Percentiles rank a stretch among this genome's conserved stretches.
Conservation (phyloP, 2,329 filamentous ascomycete genomes). For the Fusarium dlaminii region DNA sequence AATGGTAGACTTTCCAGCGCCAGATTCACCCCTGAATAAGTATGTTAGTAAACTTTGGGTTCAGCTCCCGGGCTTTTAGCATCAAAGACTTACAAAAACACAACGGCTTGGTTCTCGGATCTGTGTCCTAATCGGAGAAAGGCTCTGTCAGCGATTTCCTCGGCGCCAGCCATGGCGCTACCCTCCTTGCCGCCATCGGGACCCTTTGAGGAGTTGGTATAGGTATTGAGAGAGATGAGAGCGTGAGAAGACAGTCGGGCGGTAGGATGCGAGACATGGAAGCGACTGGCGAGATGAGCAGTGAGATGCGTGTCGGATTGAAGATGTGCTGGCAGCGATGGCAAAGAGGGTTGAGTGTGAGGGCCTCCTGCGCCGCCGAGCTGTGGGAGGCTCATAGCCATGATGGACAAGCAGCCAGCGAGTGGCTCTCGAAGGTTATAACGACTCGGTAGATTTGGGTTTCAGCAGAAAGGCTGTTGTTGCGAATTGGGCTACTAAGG, state of each 20-base stretch:
- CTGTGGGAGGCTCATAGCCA: slow-evolving; percentile 68
- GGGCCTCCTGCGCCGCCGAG: slow-evolving; percentile 64
- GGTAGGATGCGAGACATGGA: slow-evolving; percentile 90
- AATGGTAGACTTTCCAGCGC: slow-evolving; percentile 94
- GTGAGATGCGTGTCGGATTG: slow-evolving; percentile 83
- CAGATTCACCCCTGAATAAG: slow-evolving; percentile 82
- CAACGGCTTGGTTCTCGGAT: slow-evolving; percentile 90
- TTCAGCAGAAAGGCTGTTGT: slow-evolving; percentile 1
- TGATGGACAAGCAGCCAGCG: slow-evolving; percentile 54
- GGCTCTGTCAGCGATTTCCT: slow-evolving; percentile 88
- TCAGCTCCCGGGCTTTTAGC: background rate
- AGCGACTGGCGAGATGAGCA: slow-evolving; percentile 85
- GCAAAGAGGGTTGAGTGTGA: slow-evolving; percentile 86
- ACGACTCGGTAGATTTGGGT: slow-evolving; percentile 15
- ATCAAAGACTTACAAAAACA: slow-evolving; percentile 78
- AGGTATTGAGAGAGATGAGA: slow-evolving; percentile 92
- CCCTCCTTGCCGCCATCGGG: slow-evolving; percentile 91
- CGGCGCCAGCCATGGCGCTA: slow-evolving; percentile 90
- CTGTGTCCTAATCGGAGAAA: slow-evolving; percentile 86
- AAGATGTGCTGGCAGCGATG: slow-evolving; percentile 84
- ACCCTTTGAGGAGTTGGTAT: slow-evolving; percentile 87
- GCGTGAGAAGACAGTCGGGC: slow-evolving; percentile 91
- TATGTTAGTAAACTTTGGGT: slow-evolving; percentile 33
- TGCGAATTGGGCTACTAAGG: slow-evolving; percentile 2
- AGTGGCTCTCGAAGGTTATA: slow-evolving; percentile 38